Evolutionary conservation across 768 basidiomycete genomes (phyloP).

Genomic region (Phylloporus arenicola): DNA sequence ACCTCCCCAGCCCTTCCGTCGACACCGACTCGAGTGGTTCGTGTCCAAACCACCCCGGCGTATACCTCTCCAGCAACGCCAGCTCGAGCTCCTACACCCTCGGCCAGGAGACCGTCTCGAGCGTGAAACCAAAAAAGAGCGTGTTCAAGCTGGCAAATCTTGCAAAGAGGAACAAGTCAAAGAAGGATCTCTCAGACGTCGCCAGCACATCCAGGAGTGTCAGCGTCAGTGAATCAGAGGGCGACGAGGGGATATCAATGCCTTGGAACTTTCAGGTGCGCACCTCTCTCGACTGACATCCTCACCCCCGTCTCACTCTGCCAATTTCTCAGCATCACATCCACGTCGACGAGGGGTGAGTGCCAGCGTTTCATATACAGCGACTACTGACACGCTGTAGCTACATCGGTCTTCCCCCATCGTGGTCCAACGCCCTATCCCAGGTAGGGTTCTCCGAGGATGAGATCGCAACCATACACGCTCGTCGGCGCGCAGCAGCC

Average conservation of each 20-base stretch:
- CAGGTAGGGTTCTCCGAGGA: conserved; percentile 63
- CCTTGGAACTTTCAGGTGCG: conserved; percentile 75
- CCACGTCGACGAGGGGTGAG: conserved; percentile 72
- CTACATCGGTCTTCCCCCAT: conserved; percentile 63
- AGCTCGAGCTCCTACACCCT: conserved; percentile 13
- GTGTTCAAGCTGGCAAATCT: conserved; percentile 35
- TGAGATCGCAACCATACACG: conserved; percentile 59
- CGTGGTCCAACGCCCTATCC: conserved; percentile 60
- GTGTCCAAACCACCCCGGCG: conserved; percentile 4
- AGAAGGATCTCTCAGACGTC: conserved; percentile 24
- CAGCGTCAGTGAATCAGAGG: conserved; percentile 19
- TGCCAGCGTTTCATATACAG: conserved; percentile 6
- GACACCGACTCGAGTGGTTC: conserved; percentile 28
- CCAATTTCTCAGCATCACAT: conserved; percentile 55
- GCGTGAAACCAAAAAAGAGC: conserved; percentile 25
- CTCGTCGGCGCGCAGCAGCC: conserved; percentile 28
- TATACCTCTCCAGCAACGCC: conserved; percentile 16
- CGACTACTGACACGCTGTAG: conserved; percentile 27
- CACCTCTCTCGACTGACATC: neutral
- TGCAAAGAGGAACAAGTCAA: conserved; percentile 30
- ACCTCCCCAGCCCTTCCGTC: conserved; percentile 12
- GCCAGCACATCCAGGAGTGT: conserved; percentile 11
- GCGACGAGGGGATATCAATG: conserved; percentile 58
- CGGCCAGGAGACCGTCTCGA: neutral
- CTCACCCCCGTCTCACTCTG: neutral